Conservation (phyloP, 2,329 filamentous ascomycete genomes). For the Colletotrichum plurivorum region DNA sequence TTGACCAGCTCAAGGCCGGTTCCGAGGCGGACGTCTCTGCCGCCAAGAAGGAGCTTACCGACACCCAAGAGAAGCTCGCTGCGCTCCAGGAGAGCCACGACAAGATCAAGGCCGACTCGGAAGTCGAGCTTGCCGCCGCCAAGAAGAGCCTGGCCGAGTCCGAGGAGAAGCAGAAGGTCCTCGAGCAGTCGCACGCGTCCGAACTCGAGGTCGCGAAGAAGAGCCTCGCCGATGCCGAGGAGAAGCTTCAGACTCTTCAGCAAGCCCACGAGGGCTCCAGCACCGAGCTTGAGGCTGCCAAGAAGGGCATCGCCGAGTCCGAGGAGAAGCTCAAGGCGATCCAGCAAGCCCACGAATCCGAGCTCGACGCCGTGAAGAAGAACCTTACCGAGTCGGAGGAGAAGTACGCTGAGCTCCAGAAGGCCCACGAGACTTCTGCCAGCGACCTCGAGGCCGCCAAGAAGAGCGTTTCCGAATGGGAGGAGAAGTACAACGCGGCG, state of each 20-base stretch:
- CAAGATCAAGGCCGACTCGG: slow-evolving; percentile 46
- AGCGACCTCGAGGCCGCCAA: slow-evolving; percentile 47
- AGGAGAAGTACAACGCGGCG: slow-evolving; percentile 44
- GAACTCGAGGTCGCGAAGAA: slow-evolving; percentile 47
- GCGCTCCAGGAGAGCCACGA: slow-evolving; percentile 46
- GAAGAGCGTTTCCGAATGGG: slow-evolving; percentile 46
- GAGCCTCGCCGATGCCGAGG: slow-evolving; percentile 49
- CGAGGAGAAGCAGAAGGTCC: slow-evolving; percentile 42
- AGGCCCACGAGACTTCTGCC: slow-evolving; percentile 47
- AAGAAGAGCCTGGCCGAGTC: slow-evolving; percentile 42
- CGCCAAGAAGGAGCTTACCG: slow-evolving; percentile 48
- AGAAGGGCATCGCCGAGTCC: slow-evolving; percentile 49
- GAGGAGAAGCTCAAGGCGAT: slow-evolving; percentile 47
- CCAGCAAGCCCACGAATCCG: slow-evolving; percentile 38
- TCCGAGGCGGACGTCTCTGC: slow-evolving; percentile 46
- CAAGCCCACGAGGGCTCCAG: slow-evolving; percentile 29
- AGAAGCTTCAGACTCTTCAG: slow-evolving; percentile 46
- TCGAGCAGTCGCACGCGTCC: slow-evolving; percentile 43
- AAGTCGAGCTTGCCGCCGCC: slow-evolving; percentile 44
- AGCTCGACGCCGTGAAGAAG: slow-evolving; percentile 19
- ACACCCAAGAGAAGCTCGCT: slow-evolving; percentile 38
- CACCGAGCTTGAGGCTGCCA: slow-evolving; percentile 36
- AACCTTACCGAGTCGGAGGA: slow-evolving; percentile 41
- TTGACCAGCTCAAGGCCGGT: slow-evolving; percentile 46
- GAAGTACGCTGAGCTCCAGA: slow-evolving; percentile 42